Base-by-base conservation (phyloP, 257 asterid species). In the Capsicum pubescens region DNA sequence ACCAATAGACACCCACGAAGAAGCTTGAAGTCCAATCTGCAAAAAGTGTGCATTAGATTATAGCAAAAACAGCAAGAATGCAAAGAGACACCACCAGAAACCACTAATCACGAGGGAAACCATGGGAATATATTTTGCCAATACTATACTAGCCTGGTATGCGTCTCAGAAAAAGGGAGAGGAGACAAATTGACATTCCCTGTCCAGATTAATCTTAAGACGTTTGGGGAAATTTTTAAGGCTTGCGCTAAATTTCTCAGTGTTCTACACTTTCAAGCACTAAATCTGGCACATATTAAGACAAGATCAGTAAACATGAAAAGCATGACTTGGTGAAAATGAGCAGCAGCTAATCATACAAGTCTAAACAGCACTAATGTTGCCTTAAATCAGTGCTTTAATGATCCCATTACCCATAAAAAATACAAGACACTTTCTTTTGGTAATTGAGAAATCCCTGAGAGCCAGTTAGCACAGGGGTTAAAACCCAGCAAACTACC, bases 21-120 rank as follows among this genome's bases (percentile, higher is more conserved):
- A 93, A 78, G 93, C 93, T 88, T 95, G 98, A 48, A 93, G 36
- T 63, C 98, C 99, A 67, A 95, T 95, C 99, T 97, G 90, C 84
- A 88, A 82, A 84, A 46, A 6, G 32, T 54, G 54, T 2, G 68
- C 68, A 56, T 52, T 61, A 74, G 82, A 68, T 81, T 39, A 84
- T 9, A 83, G 77, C 36, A 15, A 82, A 60, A 17, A 70, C 48
- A 85, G 71, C 6, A 16, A 42, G 50, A 77, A 39, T 26, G 50
- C 44, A 32, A 54, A 54, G 50, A 77, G 82, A 13, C 54, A 77
- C 32, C 61, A 54, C 16, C 82, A 52, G 82, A 77, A 32, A 77
- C 26, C 8, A 77, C 14, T 77, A 54, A 77, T 8, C 10, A 2
- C 15, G 1, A 77, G 48, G 64, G 54, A 74, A 50, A 79, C 15